Evolutionary conservation across 2,329 filamentous ascomycete genomes (phyloP), one percentile per base, ranked within the genome.

Genomic region (Blumeria graminis): DNA sequence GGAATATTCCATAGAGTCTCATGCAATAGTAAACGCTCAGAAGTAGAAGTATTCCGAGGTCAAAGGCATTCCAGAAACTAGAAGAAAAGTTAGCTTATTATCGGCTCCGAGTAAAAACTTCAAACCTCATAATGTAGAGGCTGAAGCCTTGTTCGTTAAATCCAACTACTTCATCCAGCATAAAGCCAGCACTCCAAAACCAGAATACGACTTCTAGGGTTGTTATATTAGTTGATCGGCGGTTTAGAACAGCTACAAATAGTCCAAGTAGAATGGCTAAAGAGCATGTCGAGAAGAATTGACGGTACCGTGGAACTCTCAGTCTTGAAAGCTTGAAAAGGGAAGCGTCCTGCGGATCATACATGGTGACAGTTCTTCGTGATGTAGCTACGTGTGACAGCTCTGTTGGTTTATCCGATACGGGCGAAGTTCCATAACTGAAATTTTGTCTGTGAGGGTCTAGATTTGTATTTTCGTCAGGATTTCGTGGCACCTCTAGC

Each of bases 71-170:
- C 90, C 90, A 95, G 68, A 95, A 92, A 67, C 87, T 48, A 22
- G n/a, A 48, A 48, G 22, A 28, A 28, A 18, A 22, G 18, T 18
- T 48, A 16, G 18, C 14, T 48, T 7, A 11, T 7, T 48, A 22
- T 18, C 18, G n/a, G 14, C 14, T 48, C 13, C 16, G 18, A 32
- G 45, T 6, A 22, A 13, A 32, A 18, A 1, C 16, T 7, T 16
- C 6, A 18, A 48, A 48, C 45, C 45, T 94, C 81, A 95, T 90
- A 64, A 95, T 86, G 69, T 95, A 96, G 34, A 96, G 77, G 39
- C 88, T 89, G 67, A 95, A 95, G 2, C 90, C 90, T 69, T 95
- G 88, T 68, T 96, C 90, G 62, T 89, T 94, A 73, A 95, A 95
- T 10, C 89, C 89, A 16, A 95, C 88, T 22, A 96, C 77, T 69